Base-by-base conservation (phyloP, 805 yeast species). In the Ogataea ganodermae region DNA sequence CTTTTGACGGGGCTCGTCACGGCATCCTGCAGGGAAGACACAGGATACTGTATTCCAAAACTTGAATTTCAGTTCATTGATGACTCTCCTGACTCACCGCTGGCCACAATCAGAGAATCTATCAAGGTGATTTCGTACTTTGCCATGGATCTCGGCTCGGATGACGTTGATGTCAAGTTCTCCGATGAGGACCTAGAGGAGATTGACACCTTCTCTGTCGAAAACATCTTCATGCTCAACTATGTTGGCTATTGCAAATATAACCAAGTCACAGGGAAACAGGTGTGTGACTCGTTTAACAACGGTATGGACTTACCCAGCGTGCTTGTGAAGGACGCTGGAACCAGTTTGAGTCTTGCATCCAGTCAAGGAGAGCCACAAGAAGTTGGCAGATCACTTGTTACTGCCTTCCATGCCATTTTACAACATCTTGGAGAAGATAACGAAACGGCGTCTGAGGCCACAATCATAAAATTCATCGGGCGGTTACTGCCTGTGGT, bases 241-340 rank as follows among this genome's bases (percentile, higher is more conserved):
- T 69, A 69, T 43, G 59, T 70, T 40, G 81, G 83, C 1, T 80
- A 72, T 61, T 78, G 84, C 58, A 72, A 79, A 24, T 44, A 59
- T 4, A 70, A 69, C 28, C 48, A 38, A 48, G 50, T 13, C 48
- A 58, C 13, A 47, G 52, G 38, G 18, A 40, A 24, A 36, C 55
- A 42, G 40, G 60, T 51, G 55, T 71, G 81, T 51, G 58, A 67
- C 51, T 57, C 55, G 8, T 68, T 72, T 42, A 58, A 63, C 42
- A 41, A 38, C 22, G 82, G 81, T 1, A 59, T 78, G 46, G 83
- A 80, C 57, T 54, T 79, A 13, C 61, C 75, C 7, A 66, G 78
- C 6, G 73, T 74, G 12, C 61, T 79, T 13, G 67, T 79, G 9
- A 67, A 73, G 46, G 85, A 80, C 60, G 69, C 81, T 10, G 81